phyloP scores from a whole-genome alignment of 768 basidiomycete genomes.

The Termitomyces titanicus region DNA sequence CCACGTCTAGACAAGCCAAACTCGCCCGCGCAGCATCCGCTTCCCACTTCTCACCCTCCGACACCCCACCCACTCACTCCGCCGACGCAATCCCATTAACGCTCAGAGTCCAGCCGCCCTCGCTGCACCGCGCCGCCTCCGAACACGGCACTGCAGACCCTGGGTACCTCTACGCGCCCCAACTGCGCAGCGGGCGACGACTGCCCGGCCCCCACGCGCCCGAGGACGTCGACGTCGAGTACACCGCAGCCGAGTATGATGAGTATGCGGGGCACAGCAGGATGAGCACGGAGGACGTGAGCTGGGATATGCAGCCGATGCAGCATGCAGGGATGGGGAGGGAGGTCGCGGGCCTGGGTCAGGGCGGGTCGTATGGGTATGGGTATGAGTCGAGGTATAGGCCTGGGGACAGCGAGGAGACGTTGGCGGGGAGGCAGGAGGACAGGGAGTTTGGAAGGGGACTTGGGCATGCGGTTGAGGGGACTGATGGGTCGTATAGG shows the following conservation, averaged over 20 bases:
- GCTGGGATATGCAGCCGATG: conserved; percentile 26
- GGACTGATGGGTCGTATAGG: conserved; percentile 19
- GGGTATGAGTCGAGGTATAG: background rate
- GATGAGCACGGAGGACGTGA: conserved; percentile 27
- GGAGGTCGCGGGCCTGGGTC: background rate
- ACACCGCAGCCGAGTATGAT: no score
- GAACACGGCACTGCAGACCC: conserved; percentile 22
- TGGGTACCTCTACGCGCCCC: conserved; percentile 45
- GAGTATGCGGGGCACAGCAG: conserved; percentile 13
- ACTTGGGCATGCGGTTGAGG: conserved; percentile 19
- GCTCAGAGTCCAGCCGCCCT: conserved; percentile 29
- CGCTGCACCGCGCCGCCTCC: conserved; percentile 20
- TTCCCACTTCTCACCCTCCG: conserved; percentile 14
- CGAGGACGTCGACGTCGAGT: background rate
- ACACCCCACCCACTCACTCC: conserved; percentile 15
- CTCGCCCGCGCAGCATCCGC: conserved; percentile 25
- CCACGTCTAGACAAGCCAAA: conserved; percentile 48
- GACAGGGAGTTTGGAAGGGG: background rate
- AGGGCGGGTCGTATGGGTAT: background rate
- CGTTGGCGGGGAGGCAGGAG: background rate
- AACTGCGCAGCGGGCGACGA: conserved; percentile 29
- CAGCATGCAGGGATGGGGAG: conserved; percentile 6
- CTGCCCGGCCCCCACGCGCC: conserved; percentile 9
- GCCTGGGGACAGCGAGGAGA: background rate
- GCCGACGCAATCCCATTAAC: conserved; percentile 35